Conservation (phyloP, 2,329 filamentous ascomycete species). For the Pestalotiopsis sp. region DNA sequence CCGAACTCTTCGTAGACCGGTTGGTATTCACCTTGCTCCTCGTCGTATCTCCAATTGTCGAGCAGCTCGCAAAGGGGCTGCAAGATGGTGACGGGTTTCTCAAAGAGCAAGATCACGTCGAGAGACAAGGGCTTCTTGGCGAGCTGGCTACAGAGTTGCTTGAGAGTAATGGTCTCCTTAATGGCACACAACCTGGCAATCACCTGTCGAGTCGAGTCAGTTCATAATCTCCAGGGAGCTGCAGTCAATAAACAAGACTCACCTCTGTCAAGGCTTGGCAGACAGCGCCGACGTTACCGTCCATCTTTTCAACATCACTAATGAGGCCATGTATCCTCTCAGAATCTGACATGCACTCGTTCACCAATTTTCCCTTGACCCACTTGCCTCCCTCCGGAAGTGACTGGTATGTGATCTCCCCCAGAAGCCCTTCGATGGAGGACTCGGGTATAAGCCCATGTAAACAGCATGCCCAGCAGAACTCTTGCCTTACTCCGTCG, state of each 20-base stretch:
- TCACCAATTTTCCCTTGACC: conserved; percentile 75
- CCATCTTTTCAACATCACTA: conserved; percentile 83
- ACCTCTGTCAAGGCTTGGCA: conserved; percentile 77
- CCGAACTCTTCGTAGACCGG: conserved; percentile 87
- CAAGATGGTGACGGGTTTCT: conserved; percentile 69
- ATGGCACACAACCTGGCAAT: conserved; percentile 69
- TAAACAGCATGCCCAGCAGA: conserved; percentile 87
- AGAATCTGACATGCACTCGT: conserved; percentile 76
- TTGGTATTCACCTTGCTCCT: conserved; percentile 83
- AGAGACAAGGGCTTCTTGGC: conserved; percentile 71
- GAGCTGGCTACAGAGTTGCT: conserved; percentile 72
- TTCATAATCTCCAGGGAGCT: background rate
- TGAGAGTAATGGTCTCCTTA: conserved; percentile 81
- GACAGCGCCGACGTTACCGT: conserved; percentile 88
- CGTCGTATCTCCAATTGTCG: conserved; percentile 80
- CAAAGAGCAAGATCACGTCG: conserved; percentile 77
- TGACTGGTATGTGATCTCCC: conserved; percentile 81
- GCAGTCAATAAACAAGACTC: conserved; percentile 25
- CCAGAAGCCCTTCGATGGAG: conserved; percentile 78
- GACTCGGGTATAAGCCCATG: conserved; percentile 81
- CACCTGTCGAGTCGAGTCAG: conserved; percentile 45
- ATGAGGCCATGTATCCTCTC: conserved; percentile 77
- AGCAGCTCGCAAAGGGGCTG: conserved; percentile 75
- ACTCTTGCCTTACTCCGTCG: conserved; percentile 68
- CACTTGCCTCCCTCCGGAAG: conserved; percentile 75